Evolutionary conservation across 129 eudicot species (phyloP), one percentile per base, ranked within the genome.

Genomic region (Deinandra increscens): DNA sequence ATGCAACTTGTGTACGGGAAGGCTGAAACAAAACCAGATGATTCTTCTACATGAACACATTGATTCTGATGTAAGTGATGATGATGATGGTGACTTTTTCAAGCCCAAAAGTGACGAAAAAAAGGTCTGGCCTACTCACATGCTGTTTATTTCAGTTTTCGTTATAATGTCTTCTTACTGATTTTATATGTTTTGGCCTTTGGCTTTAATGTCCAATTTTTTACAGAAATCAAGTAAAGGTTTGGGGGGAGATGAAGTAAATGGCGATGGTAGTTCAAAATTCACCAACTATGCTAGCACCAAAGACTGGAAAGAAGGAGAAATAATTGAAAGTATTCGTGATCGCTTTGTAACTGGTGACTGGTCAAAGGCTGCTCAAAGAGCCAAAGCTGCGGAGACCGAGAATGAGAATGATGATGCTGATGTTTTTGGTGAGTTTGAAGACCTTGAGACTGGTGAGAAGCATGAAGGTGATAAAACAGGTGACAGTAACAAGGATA

Each of bases 341-440:
- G 88, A 89, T 64, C 97, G 92, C 49, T 89, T 93, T 80, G 99
- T 93, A 42, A 93, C 92, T 9, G 97, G 97, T 78, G 97, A 85
- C 68, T 89, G 97, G 99, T 75, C 95, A 48, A 87, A 85, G 79
- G 95, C 99, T 68, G 91, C 92, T 64, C 84, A 72, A 45, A 58
- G 96, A 68, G 83, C 84, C 63, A 65, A 81, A 64, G 79, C 44
- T 44, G 38, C 80, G 44, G 86, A 78, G 62, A 82, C 54, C 59
- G 79, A 75, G 26, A 15, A 64, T 55, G 87, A 74, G 61, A 81
- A 79, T 69, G 89, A 68, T 18, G 87, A 76, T 12, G 89, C 74
- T 37, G 86, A 82, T 72, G 88, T 64, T 20, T 81, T 74, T 74
- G 97, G 95, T 42, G 95, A 91, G 36, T 87, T 91, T 83, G 97